A percentile compares a stretch with the other conserved stretches of the same genome.
These are phyloP conservation scores for Annona squamosa DNA, from an alignment of 164 flowering plant genomes.

Conservation along the genomic window DNA sequence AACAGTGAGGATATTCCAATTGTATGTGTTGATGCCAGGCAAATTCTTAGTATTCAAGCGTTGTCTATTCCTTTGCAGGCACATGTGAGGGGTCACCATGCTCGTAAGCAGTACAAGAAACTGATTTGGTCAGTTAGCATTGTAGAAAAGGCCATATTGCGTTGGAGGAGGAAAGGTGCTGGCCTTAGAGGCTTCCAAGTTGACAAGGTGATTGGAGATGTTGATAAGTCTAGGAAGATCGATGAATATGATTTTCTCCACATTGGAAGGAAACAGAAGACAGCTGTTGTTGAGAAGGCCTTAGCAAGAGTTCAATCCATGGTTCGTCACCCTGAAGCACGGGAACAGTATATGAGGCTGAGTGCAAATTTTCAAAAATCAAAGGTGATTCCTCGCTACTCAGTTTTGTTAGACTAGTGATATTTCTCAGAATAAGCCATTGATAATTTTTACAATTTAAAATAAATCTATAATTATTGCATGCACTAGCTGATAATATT, in stretches of 20 bases:
- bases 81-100: slow-evolving; percentile 81
- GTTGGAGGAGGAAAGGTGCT: slow-evolving; percentile 79
- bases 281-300: slow-evolving; percentile 57
- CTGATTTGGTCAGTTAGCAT: slow-evolving; percentile 79
- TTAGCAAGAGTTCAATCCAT: slow-evolving; percentile 76
- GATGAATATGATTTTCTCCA: slow-evolving; percentile 81
- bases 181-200: slow-evolving; percentile 67
- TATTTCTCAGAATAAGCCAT: too few relatives aligned
- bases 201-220: slow-evolving; percentile 18
- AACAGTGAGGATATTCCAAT: too few relatives aligned
- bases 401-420: background rate
- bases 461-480: too few relatives aligned
- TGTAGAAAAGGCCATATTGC: slow-evolving; percentile 79
- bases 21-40: too few relatives aligned
- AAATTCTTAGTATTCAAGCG: too few relatives aligned
- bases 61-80: slow-evolving; percentile 37
- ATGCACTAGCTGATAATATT: too few relatives aligned
- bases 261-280: slow-evolving; percentile 59
- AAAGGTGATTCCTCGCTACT: slow-evolving; percentile 25
- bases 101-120: slow-evolving; percentile 60
- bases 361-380: slow-evolving; percentile 31
- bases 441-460: too few relatives aligned
- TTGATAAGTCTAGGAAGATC: slow-evolving; percentile 22
- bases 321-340: slow-evolving; percentile 69
- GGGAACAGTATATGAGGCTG: slow-evolving; percentile 78